phyloP scores from a whole-genome alignment of 306 rosid species.

The Senna siamea region DNA sequence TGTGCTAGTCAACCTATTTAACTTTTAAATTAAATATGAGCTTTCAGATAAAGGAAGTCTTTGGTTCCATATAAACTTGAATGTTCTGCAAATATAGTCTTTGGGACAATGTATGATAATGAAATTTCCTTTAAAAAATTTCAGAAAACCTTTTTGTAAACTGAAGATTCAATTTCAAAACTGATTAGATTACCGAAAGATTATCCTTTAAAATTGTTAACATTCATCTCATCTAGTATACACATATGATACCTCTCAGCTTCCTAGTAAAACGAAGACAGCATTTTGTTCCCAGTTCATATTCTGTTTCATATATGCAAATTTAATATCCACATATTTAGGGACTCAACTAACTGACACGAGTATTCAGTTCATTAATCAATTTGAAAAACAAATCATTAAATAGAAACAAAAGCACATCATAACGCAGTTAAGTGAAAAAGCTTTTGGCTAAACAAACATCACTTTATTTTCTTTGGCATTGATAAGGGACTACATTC shows the following conservation, averaged over 20 bases:
- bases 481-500: constrained; percentile 6
- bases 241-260: constrained; percentile 9
- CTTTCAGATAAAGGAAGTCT: too few species aligned
- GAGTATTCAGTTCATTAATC: constrained; percentile 25
- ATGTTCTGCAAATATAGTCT: neutral
- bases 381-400: neutral
- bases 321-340: neutral
- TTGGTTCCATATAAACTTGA: neutral
- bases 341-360: constrained; percentile 19
- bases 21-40: constrained; percentile 2
- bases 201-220: constrained; percentile 11
- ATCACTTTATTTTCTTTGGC: too few species aligned
- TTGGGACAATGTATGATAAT: neutral
- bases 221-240: neutral
- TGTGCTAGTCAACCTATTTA: constrained; percentile 12
- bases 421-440: too few species aligned
- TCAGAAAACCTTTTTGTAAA: neutral
- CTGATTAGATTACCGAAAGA: constrained; percentile 5
- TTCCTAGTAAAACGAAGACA: neutral
- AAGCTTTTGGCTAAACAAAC: too few species aligned
- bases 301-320: neutral
- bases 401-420: neutral
- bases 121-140: neutral
- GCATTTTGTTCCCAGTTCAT: constrained; percentile 8
- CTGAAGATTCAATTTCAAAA: constrained; percentile 24